A percentile compares a stretch with the other conserved stretches of the same genome.
These are phyloP conservation scores for Triticum dicoccoides DNA, from an alignment of 176 grass and related monocot species.

Conservation along the genomic window DNA sequence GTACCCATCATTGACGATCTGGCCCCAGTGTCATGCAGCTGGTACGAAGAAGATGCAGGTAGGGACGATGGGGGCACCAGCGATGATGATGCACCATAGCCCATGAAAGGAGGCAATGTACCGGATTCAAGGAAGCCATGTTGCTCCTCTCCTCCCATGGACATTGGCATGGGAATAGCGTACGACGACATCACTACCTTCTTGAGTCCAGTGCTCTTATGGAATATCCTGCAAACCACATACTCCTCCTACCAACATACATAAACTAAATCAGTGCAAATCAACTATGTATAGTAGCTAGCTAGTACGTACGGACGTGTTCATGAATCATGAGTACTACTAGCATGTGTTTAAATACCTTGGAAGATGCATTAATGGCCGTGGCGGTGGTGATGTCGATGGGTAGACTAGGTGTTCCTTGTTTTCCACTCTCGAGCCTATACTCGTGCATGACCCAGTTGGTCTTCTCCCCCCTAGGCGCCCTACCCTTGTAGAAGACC, in stretches of 20 bases:
- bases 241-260: constrained; percentile 41
- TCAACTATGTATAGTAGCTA: not conserved
- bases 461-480: constrained; percentile 44
- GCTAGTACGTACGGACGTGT: no score
- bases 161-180: not conserved
- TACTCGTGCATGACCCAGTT: constrained; percentile 71
- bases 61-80: not conserved
- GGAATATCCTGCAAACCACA: constrained; percentile 60
- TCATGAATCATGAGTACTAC: no score
- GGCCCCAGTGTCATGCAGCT: not conserved
- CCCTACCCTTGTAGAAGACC: constrained; percentile 55
- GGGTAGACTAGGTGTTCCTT: not conserved
- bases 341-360: constrained; percentile 1
- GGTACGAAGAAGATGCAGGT: not conserved
- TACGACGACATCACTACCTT: not conserved
- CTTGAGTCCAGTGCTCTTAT: constrained; percentile 43
- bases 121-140: not conserved
- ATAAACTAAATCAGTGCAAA: not conserved
- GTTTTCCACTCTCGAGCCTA: constrained; percentile 27
- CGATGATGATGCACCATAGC: not conserved
- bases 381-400: not conserved
- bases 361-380: not conserved
- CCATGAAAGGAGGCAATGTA: not conserved
- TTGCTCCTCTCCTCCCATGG: not conserved
- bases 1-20: not conserved